A percentile compares a stretch with the other conserved stretches of the same genome.
Conservation (phyloP, 257 asterid genomes). For the Fraxinus pennsylvanica region DNA sequence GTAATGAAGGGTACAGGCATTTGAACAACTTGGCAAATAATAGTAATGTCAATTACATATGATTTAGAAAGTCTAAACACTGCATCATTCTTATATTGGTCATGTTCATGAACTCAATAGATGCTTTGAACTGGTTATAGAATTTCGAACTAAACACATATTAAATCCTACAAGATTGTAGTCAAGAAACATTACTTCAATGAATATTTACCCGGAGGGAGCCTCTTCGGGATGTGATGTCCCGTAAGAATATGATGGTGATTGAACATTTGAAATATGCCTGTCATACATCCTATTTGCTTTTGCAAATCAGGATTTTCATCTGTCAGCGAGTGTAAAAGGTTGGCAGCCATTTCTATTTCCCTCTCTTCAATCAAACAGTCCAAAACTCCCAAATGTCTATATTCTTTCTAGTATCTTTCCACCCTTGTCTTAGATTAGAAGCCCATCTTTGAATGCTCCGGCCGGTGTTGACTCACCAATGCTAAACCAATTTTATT, state of each 20-base stretch:
- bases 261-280: slow-evolving; percentile 82
- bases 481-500: slow-evolving; percentile 15
- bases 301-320: slow-evolving; percentile 77
- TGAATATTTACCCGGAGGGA: slow-evolving; percentile 52
- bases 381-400: slow-evolving; percentile 18
- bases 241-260: slow-evolving; percentile 57
- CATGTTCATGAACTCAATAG: not conserved
- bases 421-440: not conserved
- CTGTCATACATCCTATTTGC: slow-evolving; percentile 94
- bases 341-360: slow-evolving; percentile 73
- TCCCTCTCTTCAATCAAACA: slow-evolving; percentile 22
- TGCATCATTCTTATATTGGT: not conserved
- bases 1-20: not conserved
- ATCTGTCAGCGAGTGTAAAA: slow-evolving; percentile 75
- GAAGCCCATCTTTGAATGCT: slow-evolving; percentile 1
- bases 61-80: not conserved
- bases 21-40: not conserved
- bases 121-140: not conserved
- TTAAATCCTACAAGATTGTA: slow-evolving; percentile 11
- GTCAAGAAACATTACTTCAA: not conserved
- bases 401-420: not conserved
- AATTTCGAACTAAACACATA: slow-evolving; percentile 9
- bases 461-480: slow-evolving; percentile 8
- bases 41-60: not conserved
- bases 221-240: slow-evolving; percentile 51